phyloP scores from a whole-genome alignment of 176 grass and related monocot genomes.

The Eleusine coracana region DNA sequence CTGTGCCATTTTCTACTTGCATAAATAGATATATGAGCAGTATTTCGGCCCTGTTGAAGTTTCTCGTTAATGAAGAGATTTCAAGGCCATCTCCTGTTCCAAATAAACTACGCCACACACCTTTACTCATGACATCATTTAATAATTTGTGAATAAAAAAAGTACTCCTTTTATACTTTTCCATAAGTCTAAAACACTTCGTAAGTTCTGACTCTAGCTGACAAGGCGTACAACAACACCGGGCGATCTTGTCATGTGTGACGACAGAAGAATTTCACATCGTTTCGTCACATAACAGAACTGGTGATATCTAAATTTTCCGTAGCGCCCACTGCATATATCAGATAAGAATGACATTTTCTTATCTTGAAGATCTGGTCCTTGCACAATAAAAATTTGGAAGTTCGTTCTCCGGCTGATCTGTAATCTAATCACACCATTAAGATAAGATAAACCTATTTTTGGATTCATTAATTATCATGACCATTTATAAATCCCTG shows the following conservation, averaged over 20 bases:
- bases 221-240: neutral
- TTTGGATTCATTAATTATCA: neutral
- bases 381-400: conserved; percentile 1
- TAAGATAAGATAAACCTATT: neutral
- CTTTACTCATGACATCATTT: neutral
- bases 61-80: neutral
- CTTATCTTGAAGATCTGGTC: conserved; percentile 29
- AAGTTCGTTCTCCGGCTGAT: neutral
- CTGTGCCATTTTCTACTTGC: neutral
- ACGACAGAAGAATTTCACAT: conserved; percentile 33
- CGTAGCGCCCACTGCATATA: conserved; percentile 17
- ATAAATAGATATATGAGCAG: neutral
- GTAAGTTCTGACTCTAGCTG: neutral
- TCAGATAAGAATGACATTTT: conserved; percentile 16
- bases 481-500: neutral
- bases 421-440: conserved; percentile 1
- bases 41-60: neutral
- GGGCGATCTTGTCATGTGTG: neutral
- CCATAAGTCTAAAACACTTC: neutral
- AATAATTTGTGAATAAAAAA: neutral
- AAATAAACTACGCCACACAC: neutral
- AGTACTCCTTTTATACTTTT: too few relatives aligned
- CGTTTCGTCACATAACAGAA: conserved; percentile 18
- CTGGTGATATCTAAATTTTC: neutral
- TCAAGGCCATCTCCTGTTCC: neutral